phyloP scores from a whole-genome alignment of 192 early-diverging fungal species.

The Linnemannia schmuckeri region DNA sequence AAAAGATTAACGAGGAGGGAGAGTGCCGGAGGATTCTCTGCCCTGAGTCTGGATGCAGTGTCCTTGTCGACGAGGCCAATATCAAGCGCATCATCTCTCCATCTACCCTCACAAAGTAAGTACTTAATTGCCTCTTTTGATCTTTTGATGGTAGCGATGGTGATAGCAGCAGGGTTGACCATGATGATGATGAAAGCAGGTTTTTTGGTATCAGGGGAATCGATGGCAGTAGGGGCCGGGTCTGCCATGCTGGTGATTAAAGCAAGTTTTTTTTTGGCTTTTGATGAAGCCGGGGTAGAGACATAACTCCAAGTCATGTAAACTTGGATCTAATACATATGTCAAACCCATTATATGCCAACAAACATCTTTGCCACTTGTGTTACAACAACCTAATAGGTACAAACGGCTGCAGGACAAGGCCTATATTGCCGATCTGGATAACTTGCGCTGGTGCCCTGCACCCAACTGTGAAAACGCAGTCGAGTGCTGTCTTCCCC shows the following conservation, averaged over 20 bases:
- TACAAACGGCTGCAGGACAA: slow-evolving; percentile 83
- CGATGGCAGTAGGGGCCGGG: no score
- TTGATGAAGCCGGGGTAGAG: no score
- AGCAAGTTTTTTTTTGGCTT: no score
- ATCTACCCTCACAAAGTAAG: slow-evolving; percentile 71
- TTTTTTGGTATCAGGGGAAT: no score
- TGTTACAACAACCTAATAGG: slow-evolving; percentile 53
- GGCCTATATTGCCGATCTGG: slow-evolving; percentile 92
- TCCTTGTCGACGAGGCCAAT: slow-evolving; percentile 87
- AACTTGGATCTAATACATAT: background rate
- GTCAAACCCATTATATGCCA: background rate
- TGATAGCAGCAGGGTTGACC: no score
- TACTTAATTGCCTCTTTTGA: background rate
- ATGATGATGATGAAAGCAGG: no score
- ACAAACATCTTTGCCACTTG: background rate
- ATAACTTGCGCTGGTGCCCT: slow-evolving; percentile 91
- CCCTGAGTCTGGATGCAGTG: slow-evolving; percentile 77
- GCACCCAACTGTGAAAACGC: slow-evolving; percentile 96
- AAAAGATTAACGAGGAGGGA: slow-evolving; percentile 91
- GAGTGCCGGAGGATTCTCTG: slow-evolving; percentile 91
- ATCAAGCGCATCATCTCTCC: slow-evolving; percentile 74
- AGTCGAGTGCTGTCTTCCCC: slow-evolving; percentile 87
- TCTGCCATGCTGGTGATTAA: no score
- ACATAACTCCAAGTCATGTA: no score
- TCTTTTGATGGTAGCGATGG: no score